Evolutionary conservation across 495 filamentous ascomycete genomes (phyloP), one percentile per base, ranked within the genome.

Genomic region (Penicillium dipodomyicola): DNA sequence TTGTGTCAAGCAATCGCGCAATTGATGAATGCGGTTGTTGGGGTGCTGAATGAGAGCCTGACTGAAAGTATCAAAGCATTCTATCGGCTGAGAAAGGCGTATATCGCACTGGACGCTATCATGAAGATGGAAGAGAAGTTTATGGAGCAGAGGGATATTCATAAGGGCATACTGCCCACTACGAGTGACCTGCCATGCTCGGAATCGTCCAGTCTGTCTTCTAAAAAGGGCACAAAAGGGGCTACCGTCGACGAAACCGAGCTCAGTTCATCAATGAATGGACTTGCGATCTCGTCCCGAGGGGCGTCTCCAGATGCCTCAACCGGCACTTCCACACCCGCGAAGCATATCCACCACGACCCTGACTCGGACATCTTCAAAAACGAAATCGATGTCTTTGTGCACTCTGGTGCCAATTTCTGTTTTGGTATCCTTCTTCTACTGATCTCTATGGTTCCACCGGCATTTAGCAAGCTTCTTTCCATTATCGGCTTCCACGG

Each of bases 31-130:
- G 95, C 94, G 7, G 87, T 98, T 15, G 82, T 96, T 5, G 90
- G 82, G 1, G 88, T 97, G 9, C 76, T 97, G 61, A 95, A 92
- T 57, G 94, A 97, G 70, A 96, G 90, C 63, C 73, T 97, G 60
- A 94, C 93, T 0, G 94, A 97, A 62, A 91, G 85, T 44, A 82
- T 98, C 65, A 89, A 87, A 70, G 90, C 90, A 1, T 96, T 97
- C 61, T 96, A 96, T 68, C 94, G 92, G 68, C 68, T 98, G 67
- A 80, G 95, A 58, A 96, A 92, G 63, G 94, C 94, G 6, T 97
- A 88, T 65, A 75, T 89, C 23, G 88, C 93, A 4, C 76, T 98
- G 17, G 87, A 96, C 67, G 81, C 79, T 5, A 88, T 98, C 54
- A 60, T 82, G 56, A 80, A 84, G 49, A 82, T 82, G 62, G 85